Base-by-base conservation (phyloP, 2,329 filamentous ascomycete genomes). In the Colletotrichum sp. region DNA sequence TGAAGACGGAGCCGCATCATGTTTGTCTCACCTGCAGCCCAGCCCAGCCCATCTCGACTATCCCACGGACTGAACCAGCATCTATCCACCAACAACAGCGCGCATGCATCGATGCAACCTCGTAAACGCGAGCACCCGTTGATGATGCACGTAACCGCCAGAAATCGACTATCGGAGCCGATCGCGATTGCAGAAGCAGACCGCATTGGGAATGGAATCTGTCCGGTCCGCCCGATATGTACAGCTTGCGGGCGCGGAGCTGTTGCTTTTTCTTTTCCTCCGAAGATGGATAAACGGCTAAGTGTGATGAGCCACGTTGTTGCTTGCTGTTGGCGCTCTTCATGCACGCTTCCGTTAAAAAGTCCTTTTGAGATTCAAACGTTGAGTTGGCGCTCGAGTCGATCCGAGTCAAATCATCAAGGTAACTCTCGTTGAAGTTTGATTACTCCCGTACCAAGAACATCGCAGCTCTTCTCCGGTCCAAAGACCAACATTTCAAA, bases 401-500 rank as follows among this genome's bases (percentile, higher is more conserved):
- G 38, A 10, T 48, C 18, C 1, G 3, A n/a, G 5, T 48, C 9
- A 1, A 48, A 5, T 12, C 38, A 48, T n/a, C 38, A 3, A n/a
- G 18, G 38, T n/a, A 1, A n/a, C 9, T n/a, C 18, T n/a, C 1
- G 9, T n/a, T n/a, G 5, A n/a, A n/a, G 3, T n/a, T n/a, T 48
- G 38, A 0, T 10, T n/a, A n/a, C 18, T 10, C 14, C 18, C 18
- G 9, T 48, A n/a, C 18, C 38, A 48, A 48, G 0, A 48, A 12
- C 18, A 48, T n/a, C 18, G 5, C 38, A 48, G 38, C 38, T 48
- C 38, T n/a, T 48, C 38, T 2, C 38, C 5, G 2, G 38, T 48
- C 38, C 38, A n/a, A 12, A 12, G 1, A 2, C 0, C 16, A n/a
- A 4, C 14, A 16, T 38, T 0, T 48, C 3, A 0, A n/a, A n/a